Conservation (phyloP, 2,329 filamentous ascomycete genomes). For the Pseudogymnoascus sp. region DNA sequence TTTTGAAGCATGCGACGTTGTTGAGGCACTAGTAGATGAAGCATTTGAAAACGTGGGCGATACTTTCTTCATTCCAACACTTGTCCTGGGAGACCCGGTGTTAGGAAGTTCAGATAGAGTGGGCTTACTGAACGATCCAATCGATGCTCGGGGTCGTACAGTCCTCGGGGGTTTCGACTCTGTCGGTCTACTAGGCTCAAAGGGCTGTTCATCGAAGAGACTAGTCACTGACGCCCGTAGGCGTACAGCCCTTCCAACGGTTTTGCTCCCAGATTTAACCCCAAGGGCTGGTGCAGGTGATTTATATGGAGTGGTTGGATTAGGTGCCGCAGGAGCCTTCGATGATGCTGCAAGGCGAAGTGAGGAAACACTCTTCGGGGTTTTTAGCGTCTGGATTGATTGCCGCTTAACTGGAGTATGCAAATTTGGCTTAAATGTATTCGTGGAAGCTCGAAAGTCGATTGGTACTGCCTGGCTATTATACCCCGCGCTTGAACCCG, state of each 20-base stretch:
- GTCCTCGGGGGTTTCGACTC: not conserved
- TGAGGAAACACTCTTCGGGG: slow-evolving; percentile 21
- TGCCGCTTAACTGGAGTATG: slow-evolving; percentile 30
- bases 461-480: slow-evolving; percentile 32
- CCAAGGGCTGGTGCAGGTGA: slow-evolving; percentile 8
- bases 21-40: slow-evolving; percentile 22
- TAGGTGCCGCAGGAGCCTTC: slow-evolving; percentile 16
- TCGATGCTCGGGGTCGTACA: slow-evolving; percentile 20
- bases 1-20: slow-evolving; percentile 14
- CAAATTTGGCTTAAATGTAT: slow-evolving; percentile 36
- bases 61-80: slow-evolving; percentile 21
- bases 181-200: not conserved
- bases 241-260: slow-evolving; percentile 40
- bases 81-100: slow-evolving; percentile 20
- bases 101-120: slow-evolving; percentile 14
- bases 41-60: slow-evolving; percentile 23
- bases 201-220: slow-evolving; percentile 32
- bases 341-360: slow-evolving; percentile 24
- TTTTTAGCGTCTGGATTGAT: slow-evolving; percentile 29
- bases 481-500: slow-evolving; percentile 46
- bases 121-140: slow-evolving; percentile 14
- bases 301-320: not conserved
- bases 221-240: slow-evolving; percentile 46
- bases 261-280: slow-evolving; percentile 39
- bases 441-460: slow-evolving; percentile 39